Evolutionary conservation across 1,284 basidiomycete genomes (phyloP).

Genomic region (Ceratobasidium sp.): DNA sequence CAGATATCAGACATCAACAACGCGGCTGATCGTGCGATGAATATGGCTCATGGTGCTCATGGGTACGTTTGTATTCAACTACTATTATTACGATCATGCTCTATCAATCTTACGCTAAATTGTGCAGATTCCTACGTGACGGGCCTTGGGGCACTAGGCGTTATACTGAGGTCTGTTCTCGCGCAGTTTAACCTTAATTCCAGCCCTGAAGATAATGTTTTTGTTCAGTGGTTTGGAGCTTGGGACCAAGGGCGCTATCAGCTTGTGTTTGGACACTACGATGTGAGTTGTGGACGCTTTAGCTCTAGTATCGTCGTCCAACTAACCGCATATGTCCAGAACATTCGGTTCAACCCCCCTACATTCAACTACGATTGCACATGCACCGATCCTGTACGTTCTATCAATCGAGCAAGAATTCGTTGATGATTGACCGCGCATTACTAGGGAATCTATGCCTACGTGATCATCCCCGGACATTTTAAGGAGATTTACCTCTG

Average conservation of each 20-base stretch:
- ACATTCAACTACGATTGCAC: constrained; percentile 41
- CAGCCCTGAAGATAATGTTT: not conserved
- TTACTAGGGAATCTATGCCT: constrained; percentile 34
- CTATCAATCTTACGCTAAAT: not conserved
- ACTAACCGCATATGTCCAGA: not conserved
- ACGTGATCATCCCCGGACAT: constrained; percentile 39
- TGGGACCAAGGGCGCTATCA: constrained; percentile 36
- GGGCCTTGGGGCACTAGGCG: constrained; percentile 34
- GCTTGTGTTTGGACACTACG: constrained; percentile 30
- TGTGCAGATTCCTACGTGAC: constrained; percentile 30
- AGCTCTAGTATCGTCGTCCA: not conserved
- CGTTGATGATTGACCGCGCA: not conserved
- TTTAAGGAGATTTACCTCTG: constrained; percentile 40
- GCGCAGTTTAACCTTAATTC: not conserved
- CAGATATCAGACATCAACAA: constrained; percentile 27
- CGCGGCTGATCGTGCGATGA: constrained; percentile 29
- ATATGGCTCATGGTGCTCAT: constrained; percentile 42
- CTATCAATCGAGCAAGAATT: not conserved
- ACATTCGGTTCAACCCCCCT: constrained; percentile 39
- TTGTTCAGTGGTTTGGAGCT: constrained; percentile 36
- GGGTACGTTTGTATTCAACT: constrained; percentile 12
- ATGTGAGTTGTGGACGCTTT: constrained; percentile 5
- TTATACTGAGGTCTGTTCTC: constrained; percentile 23
- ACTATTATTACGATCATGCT: not conserved
- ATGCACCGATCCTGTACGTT: constrained; percentile 33